These are phyloP conservation scores for Aphanocladium album DNA, from an alignment of 2,329 filamentous ascomycete genomes.

Conservation along the genomic window DNA sequence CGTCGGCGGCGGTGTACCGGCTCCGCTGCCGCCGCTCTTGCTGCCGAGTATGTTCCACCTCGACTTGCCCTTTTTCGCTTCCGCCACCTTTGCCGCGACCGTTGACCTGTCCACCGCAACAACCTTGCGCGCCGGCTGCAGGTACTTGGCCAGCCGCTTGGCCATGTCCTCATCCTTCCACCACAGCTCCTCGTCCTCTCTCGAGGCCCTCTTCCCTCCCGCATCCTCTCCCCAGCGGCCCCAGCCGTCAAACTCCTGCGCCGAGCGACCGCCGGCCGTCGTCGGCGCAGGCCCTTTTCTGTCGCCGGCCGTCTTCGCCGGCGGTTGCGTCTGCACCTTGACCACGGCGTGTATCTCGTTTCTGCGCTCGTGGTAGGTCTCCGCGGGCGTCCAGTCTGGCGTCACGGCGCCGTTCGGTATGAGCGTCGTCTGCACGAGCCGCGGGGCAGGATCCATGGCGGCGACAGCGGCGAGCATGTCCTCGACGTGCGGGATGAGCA, in stretches of 20 bases:
- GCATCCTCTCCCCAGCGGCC: constrained; percentile 29
- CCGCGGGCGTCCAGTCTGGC: constrained; percentile 22
- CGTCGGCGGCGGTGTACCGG: background rate
- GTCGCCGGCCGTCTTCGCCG: background rate
- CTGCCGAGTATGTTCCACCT: constrained; percentile 2
- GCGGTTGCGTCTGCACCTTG: constrained; percentile 16
- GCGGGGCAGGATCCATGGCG: constrained; percentile 19
- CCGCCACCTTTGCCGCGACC: constrained; percentile 25
- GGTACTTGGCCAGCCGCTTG: constrained; percentile 30
- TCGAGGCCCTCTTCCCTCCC: background rate
- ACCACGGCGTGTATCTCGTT: constrained; percentile 25
- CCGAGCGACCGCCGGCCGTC: background rate
- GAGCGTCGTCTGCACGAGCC: constrained; percentile 31
- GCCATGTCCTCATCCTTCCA: constrained; percentile 39
- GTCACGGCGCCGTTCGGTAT: constrained; percentile 32
- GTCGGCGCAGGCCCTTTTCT: background rate
- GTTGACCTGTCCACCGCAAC: constrained; percentile 19
- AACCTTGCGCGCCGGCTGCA: constrained; percentile 27
- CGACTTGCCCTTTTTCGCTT: constrained; percentile 27
- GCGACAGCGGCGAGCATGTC: constrained; percentile 31
- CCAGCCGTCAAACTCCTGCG: constrained; percentile 36
- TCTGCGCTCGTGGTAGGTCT: constrained; percentile 19
- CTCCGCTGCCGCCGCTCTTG: background rate
- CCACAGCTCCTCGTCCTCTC: constrained; percentile 26
- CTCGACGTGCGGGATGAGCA: constrained; percentile 31